phyloP scores from a whole-genome alignment of 148 eudicot species.

The Vaccinium myrtillus region DNA sequence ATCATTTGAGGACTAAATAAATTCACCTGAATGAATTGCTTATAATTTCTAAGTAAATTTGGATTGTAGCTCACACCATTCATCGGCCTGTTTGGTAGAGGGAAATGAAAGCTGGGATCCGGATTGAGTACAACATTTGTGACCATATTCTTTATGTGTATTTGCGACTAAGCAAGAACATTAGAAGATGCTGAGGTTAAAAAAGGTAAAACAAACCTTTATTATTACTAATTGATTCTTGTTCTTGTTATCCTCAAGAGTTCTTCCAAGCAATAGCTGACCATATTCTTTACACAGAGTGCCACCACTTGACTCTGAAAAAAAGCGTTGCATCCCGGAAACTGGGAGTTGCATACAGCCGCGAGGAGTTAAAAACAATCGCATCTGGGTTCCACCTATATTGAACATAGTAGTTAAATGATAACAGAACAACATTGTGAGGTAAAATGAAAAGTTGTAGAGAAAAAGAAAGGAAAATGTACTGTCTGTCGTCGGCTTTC shows the following conservation, averaged over 20 bases:
- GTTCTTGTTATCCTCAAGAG: constrained; percentile 27
- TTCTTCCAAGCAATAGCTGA: constrained; percentile 47
- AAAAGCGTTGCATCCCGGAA: constrained; percentile 86
- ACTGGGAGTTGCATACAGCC: constrained; percentile 28
- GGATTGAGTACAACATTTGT: neutral
- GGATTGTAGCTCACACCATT: no score
- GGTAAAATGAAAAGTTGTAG: neutral
- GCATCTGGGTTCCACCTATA: constrained; percentile 87
- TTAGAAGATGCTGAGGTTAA: neutral
- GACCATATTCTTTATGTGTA: neutral
- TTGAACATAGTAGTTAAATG: neutral
- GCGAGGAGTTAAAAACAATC: constrained; percentile 73
- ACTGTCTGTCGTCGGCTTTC: constrained; percentile 65
- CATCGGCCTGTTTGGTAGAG: no score
- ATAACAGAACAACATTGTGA: neutral
- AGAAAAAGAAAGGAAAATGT: neutral
- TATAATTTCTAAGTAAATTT: no score
- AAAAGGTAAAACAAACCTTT: constrained; percentile 47
- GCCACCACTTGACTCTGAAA: constrained; percentile 75
- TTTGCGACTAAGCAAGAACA: neutral
- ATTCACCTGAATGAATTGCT: no score
- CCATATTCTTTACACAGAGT: no score
- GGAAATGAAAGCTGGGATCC: no score
- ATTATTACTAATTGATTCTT: no score
- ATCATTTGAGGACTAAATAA: neutral